Base-by-base conservation (phyloP, 106 monocot species). In the Narthecium ossifragum region DNA sequence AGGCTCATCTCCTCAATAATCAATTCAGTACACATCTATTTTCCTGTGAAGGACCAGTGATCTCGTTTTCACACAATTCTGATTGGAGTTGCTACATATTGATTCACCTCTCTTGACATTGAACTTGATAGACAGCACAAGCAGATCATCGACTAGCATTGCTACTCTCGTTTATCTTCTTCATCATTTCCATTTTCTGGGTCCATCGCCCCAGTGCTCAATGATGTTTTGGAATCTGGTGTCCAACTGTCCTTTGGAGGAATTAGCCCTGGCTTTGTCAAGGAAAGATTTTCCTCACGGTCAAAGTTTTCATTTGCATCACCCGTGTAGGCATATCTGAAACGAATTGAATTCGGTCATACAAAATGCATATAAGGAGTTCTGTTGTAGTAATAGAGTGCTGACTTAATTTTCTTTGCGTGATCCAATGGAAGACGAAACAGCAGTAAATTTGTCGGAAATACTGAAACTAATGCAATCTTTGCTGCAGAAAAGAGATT, bases 141-240 rank as follows among this genome's bases (percentile, higher is more conserved):
- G 13, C 8, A 8, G 15, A 4, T 59, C 11, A 24, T 10, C 33
- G 4, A 32, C 8, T 7, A 6, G 18, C 22, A 31, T 50, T 21
- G 11, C 71, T 83, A 94, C 64, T 89, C 93, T 53, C 85, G 68
- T 65, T 94, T 89, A 47, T 89, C 89, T 81, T 94, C 85, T 56
- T 85, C 93, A 7, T 66, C n/a, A 59, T 80, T 80, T 10, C 57
- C 76, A 62, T 77, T 61, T 13, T 29, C 61, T 10, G 57, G 40
- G 43, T 32, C 55, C 5, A 26, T n/a, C 18, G 50, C 8, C 25
- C 31, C 43, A n/a, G 51, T 61, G 68, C 29, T 72, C 21, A 48
- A 17, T 21, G 80, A 22, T 32, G 70, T 51, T 60, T 78, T 89
- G 26, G 45, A 31, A 57, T 89, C 80, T 41, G 74, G 70, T 37